phyloP scores from a whole-genome alignment of 208 protist genomes.

The Borovskyia barvae region DNA sequence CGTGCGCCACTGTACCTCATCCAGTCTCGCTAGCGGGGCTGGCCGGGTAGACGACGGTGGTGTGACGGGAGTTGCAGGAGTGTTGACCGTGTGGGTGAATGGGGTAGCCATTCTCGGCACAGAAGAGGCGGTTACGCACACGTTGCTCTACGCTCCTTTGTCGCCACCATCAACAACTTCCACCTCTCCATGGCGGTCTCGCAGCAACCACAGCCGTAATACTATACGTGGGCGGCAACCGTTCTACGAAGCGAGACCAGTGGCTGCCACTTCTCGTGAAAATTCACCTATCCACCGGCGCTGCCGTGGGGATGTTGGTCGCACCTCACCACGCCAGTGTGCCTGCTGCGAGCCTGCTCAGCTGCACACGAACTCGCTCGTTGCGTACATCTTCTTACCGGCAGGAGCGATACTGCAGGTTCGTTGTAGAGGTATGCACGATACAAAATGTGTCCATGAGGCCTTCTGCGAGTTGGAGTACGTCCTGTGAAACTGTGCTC shows the following conservation, averaged over 20 bases:
- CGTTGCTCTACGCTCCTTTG: slow-evolving; percentile 17
- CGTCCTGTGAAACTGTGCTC: slow-evolving; percentile 24
- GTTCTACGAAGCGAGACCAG: too few species aligned
- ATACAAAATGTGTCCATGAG: slow-evolving; percentile 30
- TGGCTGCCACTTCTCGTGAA: background rate
- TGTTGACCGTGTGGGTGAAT: slow-evolving; percentile 15
- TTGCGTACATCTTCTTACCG: slow-evolving; percentile 45
- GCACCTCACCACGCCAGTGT: slow-evolving; percentile 2
- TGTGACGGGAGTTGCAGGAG: background rate
- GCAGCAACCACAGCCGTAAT: too few species aligned
- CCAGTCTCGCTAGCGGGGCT: background rate
- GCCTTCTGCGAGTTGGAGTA: slow-evolving; percentile 61
- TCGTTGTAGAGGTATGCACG: slow-evolving; percentile 30
- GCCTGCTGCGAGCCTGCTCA: slow-evolving; percentile 37
- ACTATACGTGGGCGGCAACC: too few species aligned
- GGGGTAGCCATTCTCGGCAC: slow-evolving; percentile 5
- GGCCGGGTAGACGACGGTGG: background rate
- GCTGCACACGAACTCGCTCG: slow-evolving; percentile 42
- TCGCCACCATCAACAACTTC: too few species aligned
- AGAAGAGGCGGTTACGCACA: slow-evolving; percentile 3
- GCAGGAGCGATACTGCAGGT: slow-evolving; percentile 36
- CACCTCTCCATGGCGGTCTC: too few species aligned
- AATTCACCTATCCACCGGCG: slow-evolving; percentile 2
- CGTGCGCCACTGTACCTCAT: slow-evolving; percentile 20
- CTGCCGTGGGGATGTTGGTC: slow-evolving; percentile 2